Base-by-base conservation (phyloP, 2,329 filamentous ascomycete genomes). In the Penicillium sumatraense region DNA sequence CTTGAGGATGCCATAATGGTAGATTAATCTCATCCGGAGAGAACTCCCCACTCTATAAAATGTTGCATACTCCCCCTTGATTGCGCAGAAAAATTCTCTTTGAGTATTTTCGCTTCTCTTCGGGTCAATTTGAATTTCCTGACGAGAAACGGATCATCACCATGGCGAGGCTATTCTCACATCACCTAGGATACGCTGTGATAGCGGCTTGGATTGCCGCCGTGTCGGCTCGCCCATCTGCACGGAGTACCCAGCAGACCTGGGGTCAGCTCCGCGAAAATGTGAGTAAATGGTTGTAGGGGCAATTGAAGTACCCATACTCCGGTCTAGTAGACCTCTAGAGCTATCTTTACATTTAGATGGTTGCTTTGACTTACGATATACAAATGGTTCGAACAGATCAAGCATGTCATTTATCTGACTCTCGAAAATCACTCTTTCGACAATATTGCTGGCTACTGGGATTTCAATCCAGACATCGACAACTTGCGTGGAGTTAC, bases 361-460 rank as follows among this genome's bases (percentile, higher is more conserved):
- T n/a, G n/a, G n/a, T n/a, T n/a, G n/a, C n/a, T n/a, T n/a, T n/a
- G n/a, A n/a, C n/a, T n/a, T n/a, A n/a, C n/a, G n/a, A n/a, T n/a
- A n/a, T n/a, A n/a, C n/a, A n/a, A n/a, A 42, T 11, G 10, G 8
- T 54, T 35, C 21, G 40, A 31, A 16, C 31, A 72, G 67, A 70
- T 71, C 54, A 70, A 72, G 56, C 67, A 72, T 61, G 70, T 75
- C 18, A 59, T 75, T 42, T 73, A 73, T 49, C 58, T 75, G 18
- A 73, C 73, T 50, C 65, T 73, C 58, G 72, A 75, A 57, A 77
- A 76, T 55, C 72, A 73, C 58, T 73, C 68, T 10, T 74, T 76
- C 50, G 73, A 76, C 60, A 76, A 75, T 60, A 73, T 76, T 29
- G 71, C 71, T 9, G 73, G 73, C 18, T 74, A 72, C 58, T 76